A percentile compares a stretch with the other conserved stretches of the same genome.
Conservation (phyloP, 1,284 basidiomycete species). For the Acaromyces ingoldii region DNA sequence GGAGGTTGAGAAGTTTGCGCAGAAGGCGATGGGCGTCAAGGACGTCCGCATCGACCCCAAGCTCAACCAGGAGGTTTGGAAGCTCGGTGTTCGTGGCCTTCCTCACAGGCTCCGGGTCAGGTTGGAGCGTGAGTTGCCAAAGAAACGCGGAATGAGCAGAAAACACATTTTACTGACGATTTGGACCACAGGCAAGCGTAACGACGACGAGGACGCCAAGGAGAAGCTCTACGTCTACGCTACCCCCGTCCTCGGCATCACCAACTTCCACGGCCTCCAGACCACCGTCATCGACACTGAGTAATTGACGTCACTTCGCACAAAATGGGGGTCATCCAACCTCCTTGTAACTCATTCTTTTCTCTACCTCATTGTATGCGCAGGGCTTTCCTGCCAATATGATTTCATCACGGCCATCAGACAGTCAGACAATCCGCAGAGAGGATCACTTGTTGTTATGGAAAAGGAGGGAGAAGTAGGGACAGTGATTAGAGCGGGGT, state of each 20-base stretch:
- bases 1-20: slow-evolving; percentile 49
- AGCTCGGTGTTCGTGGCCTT: slow-evolving; percentile 50
- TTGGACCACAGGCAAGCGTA: slow-evolving; percentile 37
- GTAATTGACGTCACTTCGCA: too few relatives aligned
- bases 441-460: too few relatives aligned
- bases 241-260: slow-evolving; percentile 48
- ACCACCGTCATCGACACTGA: slow-evolving; percentile 50
- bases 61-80: slow-evolving; percentile 52
- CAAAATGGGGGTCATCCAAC: too few relatives aligned
- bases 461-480: too few relatives aligned
- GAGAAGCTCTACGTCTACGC: slow-evolving; percentile 52
- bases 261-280: slow-evolving; percentile 49
- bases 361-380: too few relatives aligned
- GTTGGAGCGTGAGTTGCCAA: slow-evolving; percentile 36
- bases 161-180: neutral
- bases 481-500: too few relatives aligned
- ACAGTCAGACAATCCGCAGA: too few relatives aligned
- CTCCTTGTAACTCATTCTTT: too few relatives aligned
- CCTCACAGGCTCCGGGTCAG: slow-evolving; percentile 48
- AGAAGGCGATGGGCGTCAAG: slow-evolving; percentile 51
- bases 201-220: slow-evolving; percentile 52
- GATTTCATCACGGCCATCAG: too few relatives aligned
- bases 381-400: too few relatives aligned
- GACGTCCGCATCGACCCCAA: slow-evolving; percentile 52
- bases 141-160: neutral